Percentiles rank a stretch among this genome's conserved stretches.
These are phyloP conservation scores for Aspergillus puulaauensis DNA, from an alignment of 2,329 filamentous ascomycete species.

Conservation along the genomic window DNA sequence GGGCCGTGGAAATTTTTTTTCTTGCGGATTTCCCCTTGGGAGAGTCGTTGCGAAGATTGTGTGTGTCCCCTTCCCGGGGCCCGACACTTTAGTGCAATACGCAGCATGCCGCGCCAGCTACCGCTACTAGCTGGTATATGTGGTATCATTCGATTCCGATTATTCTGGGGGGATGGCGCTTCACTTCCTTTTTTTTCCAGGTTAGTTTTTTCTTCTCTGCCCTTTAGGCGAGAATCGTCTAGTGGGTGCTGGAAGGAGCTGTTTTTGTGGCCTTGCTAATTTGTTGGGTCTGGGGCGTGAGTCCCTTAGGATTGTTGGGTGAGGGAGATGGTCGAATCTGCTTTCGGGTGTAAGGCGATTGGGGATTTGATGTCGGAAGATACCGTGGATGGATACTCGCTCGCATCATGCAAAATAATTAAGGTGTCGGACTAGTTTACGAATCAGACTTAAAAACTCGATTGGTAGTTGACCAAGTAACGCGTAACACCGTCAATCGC, in stretches of 20 bases:
- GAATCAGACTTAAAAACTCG: background rate
- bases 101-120: constrained; percentile 65
- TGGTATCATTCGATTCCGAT: constrained; percentile 87
- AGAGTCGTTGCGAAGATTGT: constrained; percentile 94
- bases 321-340: background rate
- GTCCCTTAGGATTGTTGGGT: background rate
- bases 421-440: too few species aligned
- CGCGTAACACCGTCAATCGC: constrained; percentile 14
- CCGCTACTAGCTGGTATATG: constrained; percentile 34
- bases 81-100: constrained; percentile 93
- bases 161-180: constrained; percentile 81
- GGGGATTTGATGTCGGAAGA: background rate
- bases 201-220: constrained; percentile 44
- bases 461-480: constrained; percentile 8
- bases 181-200: constrained; percentile 51
- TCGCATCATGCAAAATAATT: too few species aligned
- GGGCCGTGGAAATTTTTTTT: constrained; percentile 51
- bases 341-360: background rate
- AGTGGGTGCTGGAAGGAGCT: constrained; percentile 24
- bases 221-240: constrained; percentile 8
- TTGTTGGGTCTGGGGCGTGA: constrained; percentile 25
- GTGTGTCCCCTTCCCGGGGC: constrained; percentile 44
- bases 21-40: constrained; percentile 67
- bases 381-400: background rate
- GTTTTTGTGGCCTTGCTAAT: constrained; percentile 32